phyloP scores from a whole-genome alignment of 768 basidiomycete species.

The Ramaria sp. region DNA sequence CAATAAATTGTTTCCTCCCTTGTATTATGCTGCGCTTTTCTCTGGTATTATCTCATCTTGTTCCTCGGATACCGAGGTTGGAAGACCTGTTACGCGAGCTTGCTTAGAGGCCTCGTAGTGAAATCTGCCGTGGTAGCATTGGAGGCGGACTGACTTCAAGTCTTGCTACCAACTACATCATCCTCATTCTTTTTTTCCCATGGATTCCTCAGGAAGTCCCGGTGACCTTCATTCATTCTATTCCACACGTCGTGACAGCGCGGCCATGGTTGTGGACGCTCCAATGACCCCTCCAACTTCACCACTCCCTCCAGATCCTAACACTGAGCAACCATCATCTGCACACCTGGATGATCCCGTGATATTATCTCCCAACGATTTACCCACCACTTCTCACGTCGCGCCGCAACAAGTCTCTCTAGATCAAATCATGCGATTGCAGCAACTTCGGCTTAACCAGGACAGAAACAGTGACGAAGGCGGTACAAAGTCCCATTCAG shows the following conservation, averaged over 20 bases:
- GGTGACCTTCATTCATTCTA: background rate
- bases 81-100: background rate
- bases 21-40: too few species aligned
- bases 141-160: background rate
- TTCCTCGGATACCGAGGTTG: background rate
- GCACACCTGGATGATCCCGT: conserved; percentile 22
- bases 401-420: conserved; percentile 18
- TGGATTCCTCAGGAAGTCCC: background rate
- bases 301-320: conserved; percentile 38
- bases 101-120: background rate
- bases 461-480: background rate
- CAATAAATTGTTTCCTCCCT: too few species aligned
- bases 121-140: background rate
- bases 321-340: conserved; percentile 15
- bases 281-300: conserved; percentile 66
- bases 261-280: conserved; percentile 37
- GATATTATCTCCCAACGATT: conserved; percentile 11
- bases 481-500: conserved; percentile 8
- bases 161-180: background rate
- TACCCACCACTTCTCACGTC: conserved; percentile 28
- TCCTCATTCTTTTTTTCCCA: background rate
- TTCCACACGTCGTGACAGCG: conserved; percentile 24
- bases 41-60: too few species aligned
- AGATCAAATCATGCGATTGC: conserved; percentile 15
- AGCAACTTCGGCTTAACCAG: conserved; percentile 14